Conservation (phyloP, 169 alveolate genomes). For the Plasmodium blacklocki region DNA sequence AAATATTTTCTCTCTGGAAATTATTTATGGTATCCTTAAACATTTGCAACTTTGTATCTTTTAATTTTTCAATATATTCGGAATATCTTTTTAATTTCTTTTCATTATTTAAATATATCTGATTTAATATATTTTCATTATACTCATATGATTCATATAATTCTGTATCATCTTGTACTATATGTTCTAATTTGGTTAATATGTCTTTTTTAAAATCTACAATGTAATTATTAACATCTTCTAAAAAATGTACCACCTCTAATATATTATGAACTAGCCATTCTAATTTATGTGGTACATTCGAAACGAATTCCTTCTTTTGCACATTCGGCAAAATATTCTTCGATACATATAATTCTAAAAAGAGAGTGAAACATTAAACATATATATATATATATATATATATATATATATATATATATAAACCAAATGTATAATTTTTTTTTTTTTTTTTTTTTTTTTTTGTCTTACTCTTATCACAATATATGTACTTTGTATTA, state of each 20-base stretch:
- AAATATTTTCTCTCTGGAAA: conserved; percentile 51
- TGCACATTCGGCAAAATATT: not conserved
- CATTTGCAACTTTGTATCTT: conserved; percentile 21
- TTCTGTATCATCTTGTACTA: conserved; percentile 39
- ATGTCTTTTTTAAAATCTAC: conserved; percentile 57
- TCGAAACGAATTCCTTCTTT: not conserved
- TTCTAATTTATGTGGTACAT: conserved; percentile 15
- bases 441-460: not conserved
- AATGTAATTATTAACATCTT: conserved; percentile 51
- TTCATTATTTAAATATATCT: conserved; percentile 42
- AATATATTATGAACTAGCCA: conserved; percentile 35
- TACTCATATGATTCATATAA: conserved; percentile 52
- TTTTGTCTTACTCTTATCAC: conserved; percentile 22
- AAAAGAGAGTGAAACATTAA: too few relatives aligned
- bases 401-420: not conserved
- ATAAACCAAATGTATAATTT: not conserved
- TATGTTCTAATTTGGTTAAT: conserved; percentile 26
- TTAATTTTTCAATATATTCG: conserved; percentile 20
- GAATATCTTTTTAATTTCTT: conserved; percentile 28
- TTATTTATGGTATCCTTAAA: conserved; percentile 48
- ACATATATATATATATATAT: not conserved
- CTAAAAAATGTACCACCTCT: conserved; percentile 38
- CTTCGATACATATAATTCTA: conserved; percentile 4
- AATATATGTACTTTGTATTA: not conserved
- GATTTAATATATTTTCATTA: conserved; percentile 33